Conservation (phyloP, 371 early-diverging fungal genomes). For the Mycotypha africana region DNA sequence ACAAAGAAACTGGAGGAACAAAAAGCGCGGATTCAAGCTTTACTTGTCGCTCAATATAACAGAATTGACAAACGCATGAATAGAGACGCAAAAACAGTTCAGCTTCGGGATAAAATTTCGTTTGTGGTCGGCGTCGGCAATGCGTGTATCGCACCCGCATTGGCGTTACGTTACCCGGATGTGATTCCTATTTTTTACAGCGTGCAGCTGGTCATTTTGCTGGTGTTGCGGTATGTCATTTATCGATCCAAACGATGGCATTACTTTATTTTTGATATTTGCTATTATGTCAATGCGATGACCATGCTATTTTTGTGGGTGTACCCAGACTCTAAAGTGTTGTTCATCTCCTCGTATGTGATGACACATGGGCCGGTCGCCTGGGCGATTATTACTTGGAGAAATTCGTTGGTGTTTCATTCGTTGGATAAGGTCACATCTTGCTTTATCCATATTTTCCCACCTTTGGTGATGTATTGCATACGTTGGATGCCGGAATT, state of each 20-base stretch:
- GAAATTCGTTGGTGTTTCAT: conserved; percentile 62
- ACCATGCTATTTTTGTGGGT: conserved; percentile 48
- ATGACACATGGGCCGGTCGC: conserved; percentile 64
- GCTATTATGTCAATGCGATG: conserved; percentile 63
- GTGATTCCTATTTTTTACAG: conserved; percentile 58
- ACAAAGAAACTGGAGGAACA: conserved; percentile 34
- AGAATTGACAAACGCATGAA: conserved; percentile 37
- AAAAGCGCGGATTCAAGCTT: conserved; percentile 20
- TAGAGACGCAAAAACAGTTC: conserved; percentile 47
- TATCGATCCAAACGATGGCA: conserved; percentile 62
- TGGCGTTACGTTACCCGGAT: conserved; percentile 50
- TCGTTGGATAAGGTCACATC: conserved; percentile 73
- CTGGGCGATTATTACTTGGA: conserved; percentile 72
- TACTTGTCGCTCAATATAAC: conserved; percentile 23
- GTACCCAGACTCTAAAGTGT: conserved; percentile 37
- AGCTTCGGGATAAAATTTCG: conserved; percentile 60
- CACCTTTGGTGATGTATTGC: conserved; percentile 56
- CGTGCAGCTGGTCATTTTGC: conserved; percentile 39
- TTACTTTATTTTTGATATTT: conserved; percentile 68
- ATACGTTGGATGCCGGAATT: conserved; percentile 58
- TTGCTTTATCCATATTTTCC: conserved; percentile 66
- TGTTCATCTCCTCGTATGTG: conserved; percentile 53
- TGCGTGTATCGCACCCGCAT: conserved; percentile 58
- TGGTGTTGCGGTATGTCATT: conserved; percentile 49
- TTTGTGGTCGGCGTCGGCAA: conserved; percentile 71